Evolutionary conservation across 2,329 filamentous ascomycete species (phyloP).

Genomic region (Fusarium burgessii): DNA sequence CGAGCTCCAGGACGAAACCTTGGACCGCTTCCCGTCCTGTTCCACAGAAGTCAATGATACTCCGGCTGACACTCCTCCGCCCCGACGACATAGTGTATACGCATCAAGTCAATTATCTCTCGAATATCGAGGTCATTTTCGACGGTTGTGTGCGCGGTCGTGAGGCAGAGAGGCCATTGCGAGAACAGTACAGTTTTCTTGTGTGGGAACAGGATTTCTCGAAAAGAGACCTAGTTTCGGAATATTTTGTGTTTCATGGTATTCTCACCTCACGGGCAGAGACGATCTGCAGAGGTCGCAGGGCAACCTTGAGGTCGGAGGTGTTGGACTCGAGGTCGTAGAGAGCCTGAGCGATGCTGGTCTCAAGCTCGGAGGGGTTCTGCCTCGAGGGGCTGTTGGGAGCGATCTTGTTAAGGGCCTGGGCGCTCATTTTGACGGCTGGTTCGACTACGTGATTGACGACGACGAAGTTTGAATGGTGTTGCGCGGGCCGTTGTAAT

Average conservation of each 20-base stretch:
- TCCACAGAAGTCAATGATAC: constrained; percentile 64
- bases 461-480: constrained; percentile 43
- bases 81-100: constrained; percentile 41
- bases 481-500: constrained; percentile 42
- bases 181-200: constrained; percentile 44
- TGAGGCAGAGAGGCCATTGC: constrained; percentile 50
- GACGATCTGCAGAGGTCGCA: constrained; percentile 98
- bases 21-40: constrained; percentile 83
- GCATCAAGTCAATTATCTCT: constrained; percentile 33
- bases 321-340: constrained; percentile 99
- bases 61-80: constrained; percentile 49
- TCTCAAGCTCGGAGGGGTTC: constrained; percentile 98
- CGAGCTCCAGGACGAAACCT: constrained; percentile 78
- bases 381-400: constrained; percentile 95
- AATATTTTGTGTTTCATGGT: constrained; percentile 43
- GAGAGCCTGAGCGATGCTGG: constrained; percentile 94
- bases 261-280: constrained; percentile 98
- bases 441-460: constrained; percentile 51
- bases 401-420: constrained; percentile 97
- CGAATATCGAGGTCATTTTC: constrained; percentile 43
- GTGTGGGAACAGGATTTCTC: constrained; percentile 59
- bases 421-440: constrained; percentile 70
- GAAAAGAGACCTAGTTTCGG: constrained; percentile 25
- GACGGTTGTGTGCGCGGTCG: constrained; percentile 36
- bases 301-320: constrained; percentile 93